Percentiles rank a stretch among this genome's conserved stretches.
Evolutionary conservation across 768 basidiomycete genomes (phyloP).

Genomic region (Chiua virens): DNA sequence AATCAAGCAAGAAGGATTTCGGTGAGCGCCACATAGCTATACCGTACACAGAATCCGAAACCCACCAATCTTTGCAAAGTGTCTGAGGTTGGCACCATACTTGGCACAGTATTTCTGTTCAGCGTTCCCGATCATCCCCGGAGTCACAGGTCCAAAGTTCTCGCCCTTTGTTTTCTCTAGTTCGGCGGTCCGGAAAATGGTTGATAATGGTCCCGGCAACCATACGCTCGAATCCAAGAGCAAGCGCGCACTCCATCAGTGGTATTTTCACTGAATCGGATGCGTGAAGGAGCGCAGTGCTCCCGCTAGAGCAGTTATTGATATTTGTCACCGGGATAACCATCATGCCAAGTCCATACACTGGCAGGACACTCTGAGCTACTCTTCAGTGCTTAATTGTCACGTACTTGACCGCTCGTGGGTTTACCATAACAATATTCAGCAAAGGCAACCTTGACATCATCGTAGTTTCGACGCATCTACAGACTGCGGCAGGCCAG

Average conservation of each 20-base stretch:
- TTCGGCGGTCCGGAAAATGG: slow-evolving; percentile 52
- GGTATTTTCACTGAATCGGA: slow-evolving; percentile 67
- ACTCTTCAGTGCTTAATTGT: too few species aligned
- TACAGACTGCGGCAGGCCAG: not conserved
- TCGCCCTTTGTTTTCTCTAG: slow-evolving; percentile 49
- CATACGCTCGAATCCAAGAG: slow-evolving; percentile 86
- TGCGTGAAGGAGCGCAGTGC: slow-evolving; percentile 69
- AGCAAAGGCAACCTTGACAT: slow-evolving; percentile 68
- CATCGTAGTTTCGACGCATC: slow-evolving; percentile 44
- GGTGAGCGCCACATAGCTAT: not conserved
- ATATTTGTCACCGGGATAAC: slow-evolving; percentile 81
- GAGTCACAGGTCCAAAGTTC: slow-evolving; percentile 66
- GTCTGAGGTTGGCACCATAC: slow-evolving; percentile 61
- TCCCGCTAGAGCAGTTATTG: slow-evolving; percentile 83
- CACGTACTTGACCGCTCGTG: slow-evolving; percentile 65
- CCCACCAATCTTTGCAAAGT: slow-evolving; percentile 77
- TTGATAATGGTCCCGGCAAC: slow-evolving; percentile 65
- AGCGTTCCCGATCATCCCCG: slow-evolving; percentile 71
- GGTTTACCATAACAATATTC: slow-evolving; percentile 83
- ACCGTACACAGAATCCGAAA: not conserved
- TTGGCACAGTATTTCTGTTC: slow-evolving; percentile 70
- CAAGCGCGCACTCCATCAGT: slow-evolving; percentile 68
- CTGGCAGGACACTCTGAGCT: slow-evolving; percentile 65
- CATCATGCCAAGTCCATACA: slow-evolving; percentile 78
- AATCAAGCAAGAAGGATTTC: not conserved